Percentiles rank a stretch among this genome's conserved stretches.
phyloP scores from a whole-genome alignment of 164 flowering plant genomes.

The Protea cynaroides region DNA sequence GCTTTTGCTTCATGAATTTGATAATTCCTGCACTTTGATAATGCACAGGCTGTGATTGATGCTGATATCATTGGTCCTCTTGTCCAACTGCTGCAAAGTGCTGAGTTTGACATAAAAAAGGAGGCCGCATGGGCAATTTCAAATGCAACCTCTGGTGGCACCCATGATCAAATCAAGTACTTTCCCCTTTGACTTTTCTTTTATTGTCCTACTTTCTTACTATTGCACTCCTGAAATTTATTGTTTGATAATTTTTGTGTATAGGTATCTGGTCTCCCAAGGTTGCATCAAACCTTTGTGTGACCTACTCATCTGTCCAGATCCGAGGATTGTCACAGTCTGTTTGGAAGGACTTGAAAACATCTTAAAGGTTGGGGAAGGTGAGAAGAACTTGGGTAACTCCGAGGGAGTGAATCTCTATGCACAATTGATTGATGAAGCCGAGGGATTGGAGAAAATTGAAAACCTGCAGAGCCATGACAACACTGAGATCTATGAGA shows the following conservation, averaged over 20 bases:
- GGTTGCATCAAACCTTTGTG: conserved; percentile 65
- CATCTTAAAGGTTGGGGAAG: conserved; percentile 65
- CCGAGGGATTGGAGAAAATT: conserved; percentile 67
- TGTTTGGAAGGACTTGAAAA: conserved; percentile 76
- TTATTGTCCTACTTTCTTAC: background rate
- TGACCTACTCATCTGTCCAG: conserved; percentile 62
- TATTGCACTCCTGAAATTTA: background rate
- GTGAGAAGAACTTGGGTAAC: conserved; percentile 44
- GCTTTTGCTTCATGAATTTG: too few species aligned
- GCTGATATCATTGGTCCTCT: conserved; percentile 48
- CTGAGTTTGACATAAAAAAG: conserved; percentile 62
- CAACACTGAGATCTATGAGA: conserved; percentile 71
- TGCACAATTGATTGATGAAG: conserved; percentile 60
- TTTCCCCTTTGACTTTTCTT: background rate
- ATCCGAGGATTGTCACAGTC: conserved; percentile 60
- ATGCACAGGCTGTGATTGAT: conserved; percentile 43
- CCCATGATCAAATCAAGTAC: conserved; percentile 55
- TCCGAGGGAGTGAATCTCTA: conserved; percentile 41
- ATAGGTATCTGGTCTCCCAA: conserved; percentile 46
- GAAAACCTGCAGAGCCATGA: conserved; percentile 68
- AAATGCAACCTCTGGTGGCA: conserved; percentile 51
- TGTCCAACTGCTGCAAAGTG: conserved; percentile 47
- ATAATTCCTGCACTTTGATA: too few species aligned
- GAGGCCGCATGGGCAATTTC: conserved; percentile 66
- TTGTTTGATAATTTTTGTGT: background rate